phyloP scores from a whole-genome alignment of 495 filamentous ascomycete genomes.

The Xylaria acuta region DNA sequence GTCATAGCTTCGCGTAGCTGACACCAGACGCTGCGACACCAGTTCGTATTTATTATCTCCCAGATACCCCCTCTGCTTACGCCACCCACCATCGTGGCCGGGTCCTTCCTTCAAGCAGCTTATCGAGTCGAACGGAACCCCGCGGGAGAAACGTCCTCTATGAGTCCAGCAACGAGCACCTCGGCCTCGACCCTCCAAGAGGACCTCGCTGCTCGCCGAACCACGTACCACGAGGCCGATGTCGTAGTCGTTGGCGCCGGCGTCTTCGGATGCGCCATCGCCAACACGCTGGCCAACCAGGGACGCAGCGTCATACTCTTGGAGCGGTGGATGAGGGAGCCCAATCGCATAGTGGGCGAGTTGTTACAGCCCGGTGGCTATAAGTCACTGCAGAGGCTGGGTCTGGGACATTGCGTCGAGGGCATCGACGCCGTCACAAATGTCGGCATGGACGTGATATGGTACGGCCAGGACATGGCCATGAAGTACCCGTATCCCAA shows the following conservation, averaged over 20 bases:
- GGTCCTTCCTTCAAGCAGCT: background rate
- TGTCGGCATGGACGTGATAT: conserved; percentile 86
- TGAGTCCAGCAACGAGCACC: conserved; percentile 35
- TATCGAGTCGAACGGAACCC: conserved; percentile 7
- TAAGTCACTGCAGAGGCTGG: conserved; percentile 77
- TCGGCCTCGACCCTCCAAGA: conserved; percentile 33
- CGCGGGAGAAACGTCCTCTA: conserved; percentile 27
- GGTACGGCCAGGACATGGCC: conserved; percentile 75
- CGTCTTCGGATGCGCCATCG: conserved; percentile 85
- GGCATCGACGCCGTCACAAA: conserved; percentile 84
- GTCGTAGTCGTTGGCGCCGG: conserved; percentile 91
- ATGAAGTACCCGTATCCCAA: conserved; percentile 70
- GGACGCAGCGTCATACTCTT: conserved; percentile 91
- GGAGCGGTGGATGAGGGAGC: conserved; percentile 88
- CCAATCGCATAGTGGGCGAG: conserved; percentile 96
- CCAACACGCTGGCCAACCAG: conserved; percentile 80
- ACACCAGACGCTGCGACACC: background rate
- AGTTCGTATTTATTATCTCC: background rate
- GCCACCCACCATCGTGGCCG: background rate
- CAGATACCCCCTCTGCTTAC: background rate
- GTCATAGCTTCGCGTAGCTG: background rate
- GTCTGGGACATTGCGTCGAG: conserved; percentile 81
- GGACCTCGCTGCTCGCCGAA: conserved; percentile 49
- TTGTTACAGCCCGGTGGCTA: conserved; percentile 93
- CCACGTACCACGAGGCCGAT: conserved; percentile 63